phyloP scores from a whole-genome alignment of 805 yeast species.

The Hanseniaspora lindneri region DNA sequence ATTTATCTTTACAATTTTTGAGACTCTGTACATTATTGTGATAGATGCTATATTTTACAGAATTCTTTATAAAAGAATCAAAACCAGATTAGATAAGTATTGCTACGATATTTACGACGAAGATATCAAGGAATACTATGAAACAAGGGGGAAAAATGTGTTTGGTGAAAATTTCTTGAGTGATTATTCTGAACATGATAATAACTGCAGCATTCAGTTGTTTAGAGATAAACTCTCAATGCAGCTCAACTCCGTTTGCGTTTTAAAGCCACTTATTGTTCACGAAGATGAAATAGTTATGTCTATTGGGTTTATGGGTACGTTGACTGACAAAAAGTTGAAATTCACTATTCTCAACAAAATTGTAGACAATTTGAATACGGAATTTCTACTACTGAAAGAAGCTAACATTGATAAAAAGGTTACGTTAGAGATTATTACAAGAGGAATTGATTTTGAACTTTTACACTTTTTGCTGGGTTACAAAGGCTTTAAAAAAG shows the following conservation, averaged over 20 bases:
- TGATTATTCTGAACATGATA: background rate
- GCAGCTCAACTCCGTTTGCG: conserved; percentile 4
- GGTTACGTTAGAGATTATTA: background rate
- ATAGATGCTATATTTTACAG: conserved; percentile 3
- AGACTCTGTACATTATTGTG: background rate
- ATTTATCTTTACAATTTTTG: too few relatives aligned
- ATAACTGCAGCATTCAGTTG: background rate
- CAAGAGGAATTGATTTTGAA: background rate
- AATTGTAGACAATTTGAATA: background rate
- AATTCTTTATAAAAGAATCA: background rate
- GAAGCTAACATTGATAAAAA: background rate
- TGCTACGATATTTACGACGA: conserved; percentile 4
- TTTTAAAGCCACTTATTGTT: background rate
- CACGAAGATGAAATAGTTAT: background rate
- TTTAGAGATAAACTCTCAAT: conserved; percentile 5
- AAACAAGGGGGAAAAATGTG: background rate
- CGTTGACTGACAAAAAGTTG: conserved; percentile 9
- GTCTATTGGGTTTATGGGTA: conserved; percentile 11
- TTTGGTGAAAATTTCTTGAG: conserved; percentile 3
- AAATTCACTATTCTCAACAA: conserved; percentile 4
- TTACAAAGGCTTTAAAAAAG: conserved; percentile 6
- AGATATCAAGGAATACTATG: conserved; percentile 6
- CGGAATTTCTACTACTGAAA: background rate
- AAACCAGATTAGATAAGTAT: background rate
- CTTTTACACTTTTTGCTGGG: background rate